phyloP scores from a whole-genome alignment of 768 basidiomycete species.

The Coprinellus micaceus region DNA sequence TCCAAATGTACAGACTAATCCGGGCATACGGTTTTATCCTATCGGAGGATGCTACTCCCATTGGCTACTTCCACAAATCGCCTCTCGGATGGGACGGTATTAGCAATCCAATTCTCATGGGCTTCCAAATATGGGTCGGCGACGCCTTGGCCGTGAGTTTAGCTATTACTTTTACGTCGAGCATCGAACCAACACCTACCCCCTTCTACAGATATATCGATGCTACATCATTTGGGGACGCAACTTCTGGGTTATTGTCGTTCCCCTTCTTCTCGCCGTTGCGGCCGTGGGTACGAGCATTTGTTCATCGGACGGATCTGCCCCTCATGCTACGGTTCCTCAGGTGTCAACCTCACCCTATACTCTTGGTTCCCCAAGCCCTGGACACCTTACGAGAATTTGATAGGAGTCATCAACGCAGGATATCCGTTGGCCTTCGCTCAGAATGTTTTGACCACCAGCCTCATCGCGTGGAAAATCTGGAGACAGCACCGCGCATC shows the following conservation, averaged over 20 bases:
- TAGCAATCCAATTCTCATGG: not conserved
- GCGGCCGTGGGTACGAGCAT: conserved; percentile 11
- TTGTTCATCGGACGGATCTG: not conserved
- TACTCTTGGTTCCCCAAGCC: not conserved
- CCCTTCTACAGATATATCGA: conserved; percentile 16
- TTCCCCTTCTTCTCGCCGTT: conserved; percentile 13
- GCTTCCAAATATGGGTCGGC: not conserved
- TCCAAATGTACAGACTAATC: not conserved
- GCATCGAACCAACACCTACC: not conserved
- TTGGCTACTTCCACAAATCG: not conserved
- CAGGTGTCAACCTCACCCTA: not conserved
- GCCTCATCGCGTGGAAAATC: conserved; percentile 25
- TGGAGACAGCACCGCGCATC: conserved; percentile 24
- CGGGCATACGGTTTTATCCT: not conserved
- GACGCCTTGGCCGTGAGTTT: conserved; percentile 4
- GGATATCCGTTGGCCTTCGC: conserved; percentile 22
- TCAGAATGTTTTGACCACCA: conserved; percentile 27
- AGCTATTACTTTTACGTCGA: not conserved
- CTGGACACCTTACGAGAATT: not conserved
- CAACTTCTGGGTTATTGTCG: conserved; percentile 10
- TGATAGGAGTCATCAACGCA: not conserved
- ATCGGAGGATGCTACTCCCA: not conserved
- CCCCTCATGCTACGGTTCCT: not conserved
- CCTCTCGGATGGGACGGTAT: not conserved
- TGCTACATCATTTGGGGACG: conserved; percentile 19